phyloP scores from a whole-genome alignment of 2,329 filamentous ascomycete species.

The Elsinoe batatas region DNA sequence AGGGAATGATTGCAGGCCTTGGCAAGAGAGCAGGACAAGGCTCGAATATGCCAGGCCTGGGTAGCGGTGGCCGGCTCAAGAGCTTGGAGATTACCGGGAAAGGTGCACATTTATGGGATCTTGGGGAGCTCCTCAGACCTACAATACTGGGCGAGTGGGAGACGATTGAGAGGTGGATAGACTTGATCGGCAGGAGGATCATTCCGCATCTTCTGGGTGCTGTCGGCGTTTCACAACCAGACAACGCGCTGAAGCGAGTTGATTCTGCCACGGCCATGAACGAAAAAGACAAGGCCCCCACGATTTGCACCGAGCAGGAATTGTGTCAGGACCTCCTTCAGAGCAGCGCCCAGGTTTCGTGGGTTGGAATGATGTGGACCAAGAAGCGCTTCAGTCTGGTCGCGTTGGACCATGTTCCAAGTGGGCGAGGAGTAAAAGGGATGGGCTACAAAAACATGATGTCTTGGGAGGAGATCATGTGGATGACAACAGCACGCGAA shows the following conservation, averaged over 20 bases:
- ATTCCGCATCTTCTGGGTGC: background rate
- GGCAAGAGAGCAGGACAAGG: background rate
- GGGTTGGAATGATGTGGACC: conserved; percentile 1
- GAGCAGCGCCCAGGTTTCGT: background rate
- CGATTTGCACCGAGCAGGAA: no score
- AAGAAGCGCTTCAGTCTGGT: conserved; percentile 3
- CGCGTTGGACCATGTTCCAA: background rate
- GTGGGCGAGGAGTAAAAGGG: background rate
- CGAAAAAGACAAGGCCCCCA: no score
- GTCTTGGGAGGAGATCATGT: conserved; percentile 4
- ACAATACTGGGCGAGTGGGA: conserved; percentile 4
- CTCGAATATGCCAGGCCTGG: background rate
- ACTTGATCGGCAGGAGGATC: background rate
- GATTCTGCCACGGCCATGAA: background rate
- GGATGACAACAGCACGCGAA: background rate
- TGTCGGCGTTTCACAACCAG: background rate
- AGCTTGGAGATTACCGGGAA: background rate
- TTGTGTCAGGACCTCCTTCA: no score
- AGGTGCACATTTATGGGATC: conserved; percentile 8
- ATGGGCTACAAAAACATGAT: background rate
- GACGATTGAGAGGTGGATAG: background rate
- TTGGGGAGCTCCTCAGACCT: conserved; percentile 3
- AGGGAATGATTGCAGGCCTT: background rate
- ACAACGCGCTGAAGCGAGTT: background rate
- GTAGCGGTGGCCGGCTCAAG: background rate